Base-by-base conservation (phyloP, 805 yeast species). In the Metschnikowia similis region DNA sequence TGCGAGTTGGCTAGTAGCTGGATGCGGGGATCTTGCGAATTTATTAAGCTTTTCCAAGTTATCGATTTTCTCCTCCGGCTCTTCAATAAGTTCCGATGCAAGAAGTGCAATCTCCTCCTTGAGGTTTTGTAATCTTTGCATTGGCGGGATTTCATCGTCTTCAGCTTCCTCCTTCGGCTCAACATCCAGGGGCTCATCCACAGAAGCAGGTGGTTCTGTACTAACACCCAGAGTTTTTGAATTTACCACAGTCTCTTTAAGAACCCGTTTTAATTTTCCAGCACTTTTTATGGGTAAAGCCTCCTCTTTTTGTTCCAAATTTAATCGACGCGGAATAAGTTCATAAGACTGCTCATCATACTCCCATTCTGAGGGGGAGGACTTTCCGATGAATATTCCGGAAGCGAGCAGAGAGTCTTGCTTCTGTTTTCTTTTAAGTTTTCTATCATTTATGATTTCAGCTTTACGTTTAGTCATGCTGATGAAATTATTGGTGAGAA, bases 101-200 rank as follows among this genome's bases (percentile, higher is more conserved):
- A 85, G 66, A 16, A 79, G 82, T 0, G 98, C 96, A 38, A 94
- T 80, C 48, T 87, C 88, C 67, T 90, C 97, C 60, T 90, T 87
- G 38, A 87, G 72, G 50, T 80, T 77, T 6, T 76, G 57, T 27
- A 88, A 71, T 48, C 74, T 75, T 63, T 86, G 86, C 49, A 66
- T 69, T 1, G 82, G 81, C 0, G 79, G 59, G 11, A 77, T 60
- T 35, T 58, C 67, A 13, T 32, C 48, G 8, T 43, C 46, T 35
- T 26, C 10, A 3, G 13, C 27, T 21, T 38, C 39, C 34, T 50
- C 43, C 14, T 35, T 44, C 35, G 11, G 6, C 11, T 42, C 8
- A 26, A n/a, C 35, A 30, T 16, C 35, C 13, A 16, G 13, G 17
- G 35, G 14, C 10, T 10, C 44, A 10, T 41, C 4, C 35, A 10